Conservation (phyloP, 139 green algal genomes). For the Chlamydomonas incerta region DNA sequence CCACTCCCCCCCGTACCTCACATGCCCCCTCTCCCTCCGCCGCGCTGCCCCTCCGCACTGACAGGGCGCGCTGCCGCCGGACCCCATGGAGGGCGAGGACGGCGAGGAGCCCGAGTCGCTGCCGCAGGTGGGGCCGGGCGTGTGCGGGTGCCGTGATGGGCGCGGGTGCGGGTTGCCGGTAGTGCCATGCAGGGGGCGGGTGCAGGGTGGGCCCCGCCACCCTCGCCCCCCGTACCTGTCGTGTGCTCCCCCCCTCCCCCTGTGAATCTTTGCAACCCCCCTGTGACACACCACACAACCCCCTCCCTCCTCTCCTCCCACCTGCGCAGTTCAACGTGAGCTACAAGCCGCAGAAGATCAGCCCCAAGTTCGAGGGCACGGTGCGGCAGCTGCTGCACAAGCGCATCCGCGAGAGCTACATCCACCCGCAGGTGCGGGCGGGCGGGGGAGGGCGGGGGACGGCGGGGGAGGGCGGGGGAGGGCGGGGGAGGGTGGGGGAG, state of each 20-base stretch:
- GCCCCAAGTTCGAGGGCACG: conserved; percentile 95
- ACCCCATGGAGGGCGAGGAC: conserved; percentile 60
- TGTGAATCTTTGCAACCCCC: too few species aligned
- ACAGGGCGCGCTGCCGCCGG: conserved; percentile 50
- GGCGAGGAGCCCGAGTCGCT: conserved; percentile 75
- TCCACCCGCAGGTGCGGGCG: conserved; percentile 85
- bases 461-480: not conserved
- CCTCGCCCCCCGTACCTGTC: too few species aligned
- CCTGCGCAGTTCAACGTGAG: conserved; percentile 67
- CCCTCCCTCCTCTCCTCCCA: not conserved
- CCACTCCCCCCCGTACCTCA: not conserved
- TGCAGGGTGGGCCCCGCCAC: too few species aligned
- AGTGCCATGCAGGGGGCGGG: too few species aligned
- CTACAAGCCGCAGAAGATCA: conserved; percentile 99
- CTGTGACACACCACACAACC: too few species aligned
- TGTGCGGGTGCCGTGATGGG: too few species aligned
- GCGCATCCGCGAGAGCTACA: conserved; percentile 92
- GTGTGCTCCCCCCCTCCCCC: too few species aligned
- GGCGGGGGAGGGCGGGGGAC: conserved; percentile 26
- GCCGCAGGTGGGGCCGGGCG: not conserved
- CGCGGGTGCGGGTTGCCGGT: too few species aligned
- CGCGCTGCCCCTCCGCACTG: not conserved
- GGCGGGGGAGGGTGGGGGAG: not conserved
- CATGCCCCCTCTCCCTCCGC: not conserved
- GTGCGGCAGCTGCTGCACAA: conserved; percentile 96